Evolutionary conservation across 1,284 basidiomycete species (phyloP).

Genomic region (Vanrija sp.): DNA sequence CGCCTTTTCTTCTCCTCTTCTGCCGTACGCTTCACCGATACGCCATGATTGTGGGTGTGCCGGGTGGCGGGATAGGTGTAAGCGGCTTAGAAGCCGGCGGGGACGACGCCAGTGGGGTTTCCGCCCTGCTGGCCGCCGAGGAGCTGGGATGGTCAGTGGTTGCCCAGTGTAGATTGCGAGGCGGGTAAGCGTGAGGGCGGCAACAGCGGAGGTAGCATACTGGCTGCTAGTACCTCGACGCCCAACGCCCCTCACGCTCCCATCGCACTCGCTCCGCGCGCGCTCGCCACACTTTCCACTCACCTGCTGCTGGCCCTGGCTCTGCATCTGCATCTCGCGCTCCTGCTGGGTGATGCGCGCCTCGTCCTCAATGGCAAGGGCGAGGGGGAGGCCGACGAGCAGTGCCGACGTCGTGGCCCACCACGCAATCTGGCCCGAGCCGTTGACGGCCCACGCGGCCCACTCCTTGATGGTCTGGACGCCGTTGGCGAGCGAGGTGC

Average conservation of each 20-base stretch:
- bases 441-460: constrained; percentile 56
- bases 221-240: neutral
- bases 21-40: neutral
- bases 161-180: too few species aligned
- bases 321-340: constrained; percentile 88
- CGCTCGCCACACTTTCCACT: constrained; percentile 34
- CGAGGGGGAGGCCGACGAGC: constrained; percentile 87
- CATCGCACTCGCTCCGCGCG: too few species aligned
- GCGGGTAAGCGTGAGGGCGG: neutral
- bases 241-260: neutral
- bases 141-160: constrained; percentile 7
- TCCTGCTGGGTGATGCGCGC: constrained; percentile 91
- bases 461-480: constrained; percentile 61
- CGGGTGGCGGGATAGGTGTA: neutral
- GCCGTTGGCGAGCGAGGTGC: constrained; percentile 65
- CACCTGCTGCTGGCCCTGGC: constrained; percentile 85
- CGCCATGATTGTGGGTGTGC: neutral
- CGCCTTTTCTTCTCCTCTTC: too few species aligned
- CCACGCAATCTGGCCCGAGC: constrained; percentile 86
- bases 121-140: constrained; percentile 10
- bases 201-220: neutral
- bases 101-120: constrained; percentile 6
- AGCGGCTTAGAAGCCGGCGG: constrained; percentile 19
- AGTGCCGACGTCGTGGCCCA: constrained; percentile 89
- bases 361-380: constrained; percentile 91